These are phyloP conservation scores for Phytophthora ramorum DNA, from an alignment of 352 stramenopile genomes.

Conservation along the genomic window DNA sequence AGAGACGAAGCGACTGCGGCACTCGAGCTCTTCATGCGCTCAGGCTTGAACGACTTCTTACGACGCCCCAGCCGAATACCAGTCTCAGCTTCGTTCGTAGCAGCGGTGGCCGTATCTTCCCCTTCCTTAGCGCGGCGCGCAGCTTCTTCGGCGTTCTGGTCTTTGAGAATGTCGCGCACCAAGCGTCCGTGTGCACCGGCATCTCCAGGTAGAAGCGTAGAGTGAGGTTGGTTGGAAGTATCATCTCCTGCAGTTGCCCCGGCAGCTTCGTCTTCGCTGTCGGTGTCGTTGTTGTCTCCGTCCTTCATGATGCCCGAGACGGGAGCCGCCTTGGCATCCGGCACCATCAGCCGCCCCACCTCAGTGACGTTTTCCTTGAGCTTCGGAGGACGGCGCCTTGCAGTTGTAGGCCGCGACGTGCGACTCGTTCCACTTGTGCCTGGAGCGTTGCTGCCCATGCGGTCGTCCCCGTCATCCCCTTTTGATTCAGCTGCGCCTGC, in stretches of 20 bases:
- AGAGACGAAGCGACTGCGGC: conserved; percentile 61
- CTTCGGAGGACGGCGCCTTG: conserved; percentile 84
- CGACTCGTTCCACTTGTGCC: conserved; percentile 72
- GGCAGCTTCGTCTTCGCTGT: conserved; percentile 64
- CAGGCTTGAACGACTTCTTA: conserved; percentile 82
- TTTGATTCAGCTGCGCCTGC: conserved; percentile 22
- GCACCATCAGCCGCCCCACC: conserved; percentile 65
- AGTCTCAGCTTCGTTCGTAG: conserved; percentile 67
- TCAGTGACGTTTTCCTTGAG: conserved; percentile 91
- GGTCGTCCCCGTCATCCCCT: conserved; percentile 47
- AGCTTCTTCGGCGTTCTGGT: conserved; percentile 74
- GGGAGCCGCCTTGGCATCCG: conserved; percentile 83
- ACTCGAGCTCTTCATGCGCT: conserved; percentile 69
- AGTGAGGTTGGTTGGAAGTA: conserved; percentile 37
- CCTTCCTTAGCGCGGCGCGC: conserved; percentile 74
- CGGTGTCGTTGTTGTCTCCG: conserved; percentile 77
- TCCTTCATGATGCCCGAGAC: conserved; percentile 87
- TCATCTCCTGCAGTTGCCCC: conserved; percentile 27
- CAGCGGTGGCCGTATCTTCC: conserved; percentile 53
- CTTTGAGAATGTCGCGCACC: conserved; percentile 87
- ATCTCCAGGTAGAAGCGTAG: conserved; percentile 43
- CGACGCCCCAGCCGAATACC: conserved; percentile 76
- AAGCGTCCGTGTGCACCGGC: conserved; percentile 66
- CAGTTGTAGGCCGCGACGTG: conserved; percentile 84
- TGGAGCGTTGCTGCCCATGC: conserved; percentile 31